These are phyloP conservation scores for Aquanectria penicillioides DNA, from an alignment of 2,329 filamentous ascomycete species.

Conservation along the genomic window DNA sequence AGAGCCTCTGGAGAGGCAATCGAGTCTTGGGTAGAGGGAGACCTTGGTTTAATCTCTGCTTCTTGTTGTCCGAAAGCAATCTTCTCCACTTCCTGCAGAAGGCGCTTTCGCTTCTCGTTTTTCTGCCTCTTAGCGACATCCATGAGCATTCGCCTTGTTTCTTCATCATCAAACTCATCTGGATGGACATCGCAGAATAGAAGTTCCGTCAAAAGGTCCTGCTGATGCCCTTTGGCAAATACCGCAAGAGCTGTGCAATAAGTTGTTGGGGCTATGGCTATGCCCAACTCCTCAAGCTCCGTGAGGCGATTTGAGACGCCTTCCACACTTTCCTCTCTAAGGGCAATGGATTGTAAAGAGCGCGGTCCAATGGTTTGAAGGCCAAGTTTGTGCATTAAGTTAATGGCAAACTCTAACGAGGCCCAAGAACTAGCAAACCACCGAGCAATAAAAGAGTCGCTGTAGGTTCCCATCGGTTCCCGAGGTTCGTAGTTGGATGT, in stretches of 20 bases:
- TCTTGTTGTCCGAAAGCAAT: slow-evolving; percentile 16
- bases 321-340: slow-evolving; percentile 67
- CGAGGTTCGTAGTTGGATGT: background rate
- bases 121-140: slow-evolving; percentile 41
- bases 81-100: slow-evolving; percentile 56
- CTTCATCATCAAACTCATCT: slow-evolving; percentile 62
- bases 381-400: slow-evolving; percentile 75
- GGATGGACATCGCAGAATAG: slow-evolving; percentile 63
- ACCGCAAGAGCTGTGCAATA: slow-evolving; percentile 74
- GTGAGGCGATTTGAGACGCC: slow-evolving; percentile 68
- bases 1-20: slow-evolving; percentile 37
- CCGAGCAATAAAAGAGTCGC: slow-evolving; percentile 74
- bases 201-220: slow-evolving; percentile 56
- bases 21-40: no score
- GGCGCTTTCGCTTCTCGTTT: slow-evolving; percentile 53
- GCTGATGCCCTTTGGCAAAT: slow-evolving; percentile 68
- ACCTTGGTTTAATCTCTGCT: slow-evolving; percentile 28
- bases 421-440: slow-evolving; percentile 81
- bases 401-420: slow-evolving; percentile 76
- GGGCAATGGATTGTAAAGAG: slow-evolving; percentile 80
- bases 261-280: slow-evolving; percentile 68
- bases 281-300: slow-evolving; percentile 69
- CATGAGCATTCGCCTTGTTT: slow-evolving; percentile 52
- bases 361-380: slow-evolving; percentile 78
- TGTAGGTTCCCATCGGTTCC: slow-evolving; percentile 35